Conservation (phyloP, 1,139 yeast genomes). For the Hanseniaspora uvarum region DNA sequence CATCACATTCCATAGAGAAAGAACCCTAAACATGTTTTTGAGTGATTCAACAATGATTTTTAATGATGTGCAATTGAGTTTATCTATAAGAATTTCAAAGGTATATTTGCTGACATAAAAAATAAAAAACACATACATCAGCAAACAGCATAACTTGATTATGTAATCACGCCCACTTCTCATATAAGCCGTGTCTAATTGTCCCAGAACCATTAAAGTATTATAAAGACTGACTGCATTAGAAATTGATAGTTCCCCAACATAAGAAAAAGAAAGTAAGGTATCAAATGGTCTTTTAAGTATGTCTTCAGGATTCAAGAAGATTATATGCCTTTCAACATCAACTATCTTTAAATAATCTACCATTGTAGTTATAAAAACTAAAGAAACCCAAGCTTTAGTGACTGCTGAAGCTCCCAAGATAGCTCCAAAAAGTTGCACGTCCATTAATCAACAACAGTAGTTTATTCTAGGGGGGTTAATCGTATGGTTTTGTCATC, state of each 20-base stretch:
- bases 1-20: conserved; percentile 7
- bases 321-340: not conserved
- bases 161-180: not conserved
- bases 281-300: not conserved
- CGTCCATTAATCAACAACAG: not conserved
- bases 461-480: not conserved
- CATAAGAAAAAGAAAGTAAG: not conserved
- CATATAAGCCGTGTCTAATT: not conserved
- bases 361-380: not conserved
- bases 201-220: not conserved
- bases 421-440: not conserved
- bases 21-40: not conserved
- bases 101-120: not conserved
- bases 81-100: not conserved
- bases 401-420: conserved; percentile 15
- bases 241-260: not conserved
- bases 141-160: not conserved
- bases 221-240: not conserved
- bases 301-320: not conserved
- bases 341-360: not conserved
- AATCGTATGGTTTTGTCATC: not conserved
- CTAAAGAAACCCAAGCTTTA: conserved; percentile 11
- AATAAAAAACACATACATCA: not conserved
- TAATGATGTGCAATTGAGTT: not conserved
- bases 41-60: not conserved